Evolutionary conservation across 192 early-diverging fungal species (phyloP).

Genomic region (Linnemannia hyalina): DNA sequence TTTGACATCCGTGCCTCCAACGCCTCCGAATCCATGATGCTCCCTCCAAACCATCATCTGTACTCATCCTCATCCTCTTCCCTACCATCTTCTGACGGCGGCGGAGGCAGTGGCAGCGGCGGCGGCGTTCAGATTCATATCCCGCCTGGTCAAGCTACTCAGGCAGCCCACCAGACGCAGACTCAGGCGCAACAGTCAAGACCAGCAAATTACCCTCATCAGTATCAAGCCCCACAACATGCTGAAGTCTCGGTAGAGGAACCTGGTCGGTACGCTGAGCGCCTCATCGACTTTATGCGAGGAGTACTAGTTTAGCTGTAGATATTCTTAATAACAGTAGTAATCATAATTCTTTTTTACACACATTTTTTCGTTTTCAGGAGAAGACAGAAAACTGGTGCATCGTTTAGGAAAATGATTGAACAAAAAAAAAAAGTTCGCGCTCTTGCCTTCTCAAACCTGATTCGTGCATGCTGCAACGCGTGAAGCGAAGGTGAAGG

Average conservation of each 20-base stretch:
- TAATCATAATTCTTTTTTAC: neutral
- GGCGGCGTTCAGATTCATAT: neutral
- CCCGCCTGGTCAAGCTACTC: neutral
- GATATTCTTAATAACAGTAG: neutral
- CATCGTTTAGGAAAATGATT: too few relatives aligned
- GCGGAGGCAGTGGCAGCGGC: neutral
- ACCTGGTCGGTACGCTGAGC: constrained; percentile 46
- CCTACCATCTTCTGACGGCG: neutral
- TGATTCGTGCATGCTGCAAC: too few relatives aligned
- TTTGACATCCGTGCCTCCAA: constrained; percentile 25
- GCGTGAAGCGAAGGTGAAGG: too few relatives aligned
- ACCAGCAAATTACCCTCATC: neutral
- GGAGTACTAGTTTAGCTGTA: constrained; percentile 28
- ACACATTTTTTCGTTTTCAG: neutral
- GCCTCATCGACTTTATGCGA: constrained; percentile 46
- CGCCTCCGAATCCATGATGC: neutral
- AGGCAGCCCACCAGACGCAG: neutral
- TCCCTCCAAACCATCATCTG: neutral
- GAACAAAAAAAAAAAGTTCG: too few relatives aligned
- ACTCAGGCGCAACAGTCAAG: neutral
- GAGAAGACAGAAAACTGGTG: too few relatives aligned
- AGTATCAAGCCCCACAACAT: constrained; percentile 21
- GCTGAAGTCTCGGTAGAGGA: constrained; percentile 51
- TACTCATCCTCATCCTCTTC: neutral
- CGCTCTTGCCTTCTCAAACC: too few relatives aligned